phyloP scores from a whole-genome alignment of 768 basidiomycete species.

The Phaeolepiota aurea region DNA sequence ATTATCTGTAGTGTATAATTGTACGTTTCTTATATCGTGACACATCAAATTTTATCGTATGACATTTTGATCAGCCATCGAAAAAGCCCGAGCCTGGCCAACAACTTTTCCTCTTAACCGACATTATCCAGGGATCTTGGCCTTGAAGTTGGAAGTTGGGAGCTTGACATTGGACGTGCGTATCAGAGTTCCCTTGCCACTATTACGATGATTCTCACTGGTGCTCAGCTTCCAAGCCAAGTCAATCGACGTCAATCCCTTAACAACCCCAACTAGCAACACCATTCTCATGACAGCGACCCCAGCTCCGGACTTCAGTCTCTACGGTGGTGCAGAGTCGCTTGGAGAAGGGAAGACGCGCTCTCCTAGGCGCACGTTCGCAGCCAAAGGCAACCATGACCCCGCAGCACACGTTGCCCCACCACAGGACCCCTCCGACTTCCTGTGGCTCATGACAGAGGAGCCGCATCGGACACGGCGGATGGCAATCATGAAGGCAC shows the following conservation, averaged over 20 bases:
- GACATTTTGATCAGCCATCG: too few relatives aligned
- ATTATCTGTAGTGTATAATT: background rate
- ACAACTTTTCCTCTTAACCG: too few relatives aligned
- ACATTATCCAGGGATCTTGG: too few relatives aligned
- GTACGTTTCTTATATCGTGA: background rate
- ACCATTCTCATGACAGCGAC: too few relatives aligned
- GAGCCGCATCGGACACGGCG: conserved; percentile 90
- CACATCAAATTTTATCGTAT: background rate
- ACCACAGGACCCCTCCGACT: conserved; percentile 76
- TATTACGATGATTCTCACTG: too few relatives aligned
- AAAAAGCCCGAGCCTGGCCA: too few relatives aligned
- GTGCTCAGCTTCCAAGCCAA: too few relatives aligned
- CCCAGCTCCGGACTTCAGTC: conserved; percentile 73
- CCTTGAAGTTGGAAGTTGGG: too few relatives aligned
- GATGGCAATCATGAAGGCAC: conserved; percentile 85
- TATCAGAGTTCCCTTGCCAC: too few relatives aligned
- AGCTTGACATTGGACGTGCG: too few relatives aligned
- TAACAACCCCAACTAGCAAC: too few relatives aligned
- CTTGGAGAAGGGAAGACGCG: conserved; percentile 44
- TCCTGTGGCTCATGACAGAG: conserved; percentile 96
- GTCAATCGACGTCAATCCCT: too few relatives aligned
- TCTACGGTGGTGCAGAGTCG: conserved; percentile 80
- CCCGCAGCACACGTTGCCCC: conserved; percentile 36
- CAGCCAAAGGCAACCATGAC: conserved; percentile 32
- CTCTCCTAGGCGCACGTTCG: conserved; percentile 42